Evolutionary conservation across 768 basidiomycete genomes (phyloP).

Genomic region (Collybia sp.): DNA sequence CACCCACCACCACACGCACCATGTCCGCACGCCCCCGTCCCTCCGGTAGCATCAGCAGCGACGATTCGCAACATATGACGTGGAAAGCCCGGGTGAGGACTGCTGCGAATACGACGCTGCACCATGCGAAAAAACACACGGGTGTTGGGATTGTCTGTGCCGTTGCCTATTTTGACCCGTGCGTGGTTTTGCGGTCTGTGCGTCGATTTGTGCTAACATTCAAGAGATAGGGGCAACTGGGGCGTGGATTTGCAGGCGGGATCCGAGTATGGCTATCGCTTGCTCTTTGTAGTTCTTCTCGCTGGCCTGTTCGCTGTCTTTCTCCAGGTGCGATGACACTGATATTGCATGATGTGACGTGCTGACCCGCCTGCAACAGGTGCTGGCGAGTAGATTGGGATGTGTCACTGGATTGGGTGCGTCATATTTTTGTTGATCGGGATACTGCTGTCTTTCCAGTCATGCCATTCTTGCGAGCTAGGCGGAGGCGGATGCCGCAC

Average conservation of each 20-base stretch:
- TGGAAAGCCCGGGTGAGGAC: slow-evolving; percentile 20
- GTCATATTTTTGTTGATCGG: slow-evolving; percentile 9
- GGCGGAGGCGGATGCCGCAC: background rate
- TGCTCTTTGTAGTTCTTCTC: slow-evolving; percentile 82
- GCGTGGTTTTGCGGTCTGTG: slow-evolving; percentile 21
- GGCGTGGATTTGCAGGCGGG: slow-evolving; percentile 88
- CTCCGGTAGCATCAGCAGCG: too few species aligned
- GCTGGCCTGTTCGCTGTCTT: slow-evolving; percentile 80
- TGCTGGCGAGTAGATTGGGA: slow-evolving; percentile 77
- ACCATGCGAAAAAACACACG: slow-evolving; percentile 60
- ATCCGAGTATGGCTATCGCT: slow-evolving; percentile 76
- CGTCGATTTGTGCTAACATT: background rate
- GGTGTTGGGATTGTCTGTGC: slow-evolving; percentile 86
- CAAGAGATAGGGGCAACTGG: slow-evolving; percentile 71
- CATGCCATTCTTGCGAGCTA: background rate
- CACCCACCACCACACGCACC: background rate
- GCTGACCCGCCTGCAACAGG: slow-evolving; percentile 28
- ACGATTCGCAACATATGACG: too few species aligned
- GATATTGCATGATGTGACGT: slow-evolving; percentile 1
- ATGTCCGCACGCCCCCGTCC: background rate
- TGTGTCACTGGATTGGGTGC: slow-evolving; percentile 77
- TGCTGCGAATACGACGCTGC: slow-evolving; percentile 25
- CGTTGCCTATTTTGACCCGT: slow-evolving; percentile 90
- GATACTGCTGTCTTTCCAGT: background rate
- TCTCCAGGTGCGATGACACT: slow-evolving; percentile 53